Conservation (phyloP, 208 protist genomes). For the Crithidia brevicula region DNA sequence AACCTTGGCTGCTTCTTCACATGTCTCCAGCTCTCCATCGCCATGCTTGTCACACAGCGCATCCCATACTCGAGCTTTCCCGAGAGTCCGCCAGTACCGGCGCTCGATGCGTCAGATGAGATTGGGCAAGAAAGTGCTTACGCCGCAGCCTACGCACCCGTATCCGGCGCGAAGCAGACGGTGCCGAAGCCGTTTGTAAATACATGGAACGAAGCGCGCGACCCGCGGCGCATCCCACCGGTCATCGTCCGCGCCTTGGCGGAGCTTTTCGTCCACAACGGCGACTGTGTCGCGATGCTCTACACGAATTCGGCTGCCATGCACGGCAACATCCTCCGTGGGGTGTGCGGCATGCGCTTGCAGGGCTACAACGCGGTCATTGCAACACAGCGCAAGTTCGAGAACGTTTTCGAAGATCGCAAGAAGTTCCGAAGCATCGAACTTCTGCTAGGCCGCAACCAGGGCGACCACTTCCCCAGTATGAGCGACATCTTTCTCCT, state of each 20-base stretch:
- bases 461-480: conserved; percentile 71
- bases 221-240: conserved; percentile 54
- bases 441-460: conserved; percentile 77
- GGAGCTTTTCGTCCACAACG: conserved; percentile 84
- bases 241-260: conserved; percentile 59
- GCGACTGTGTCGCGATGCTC: conserved; percentile 89
- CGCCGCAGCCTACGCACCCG: conserved; percentile 40
- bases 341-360: conserved; percentile 65
- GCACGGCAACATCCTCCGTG: conserved; percentile 90
- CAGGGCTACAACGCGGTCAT: conserved; percentile 85
- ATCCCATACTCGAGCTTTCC: conserved; percentile 57
- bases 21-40: conserved; percentile 77
- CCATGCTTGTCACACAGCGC: conserved; percentile 76
- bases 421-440: conserved; percentile 83
- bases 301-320: conserved; percentile 95
- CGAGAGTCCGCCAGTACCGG: conserved; percentile 53
- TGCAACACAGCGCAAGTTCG: conserved; percentile 76
- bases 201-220: conserved; percentile 74
- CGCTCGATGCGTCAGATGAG: conserved; percentile 54
- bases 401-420: conserved; percentile 88
- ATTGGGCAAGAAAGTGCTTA: conserved; percentile 32
- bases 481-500: conserved; percentile 68
- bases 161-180: conserved; percentile 43
- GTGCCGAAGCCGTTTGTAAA: conserved; percentile 65
- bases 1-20: conserved; percentile 94